phyloP scores from a whole-genome alignment of 805 yeast species.

The Schwanniomyces pseudopolymorphus region DNA sequence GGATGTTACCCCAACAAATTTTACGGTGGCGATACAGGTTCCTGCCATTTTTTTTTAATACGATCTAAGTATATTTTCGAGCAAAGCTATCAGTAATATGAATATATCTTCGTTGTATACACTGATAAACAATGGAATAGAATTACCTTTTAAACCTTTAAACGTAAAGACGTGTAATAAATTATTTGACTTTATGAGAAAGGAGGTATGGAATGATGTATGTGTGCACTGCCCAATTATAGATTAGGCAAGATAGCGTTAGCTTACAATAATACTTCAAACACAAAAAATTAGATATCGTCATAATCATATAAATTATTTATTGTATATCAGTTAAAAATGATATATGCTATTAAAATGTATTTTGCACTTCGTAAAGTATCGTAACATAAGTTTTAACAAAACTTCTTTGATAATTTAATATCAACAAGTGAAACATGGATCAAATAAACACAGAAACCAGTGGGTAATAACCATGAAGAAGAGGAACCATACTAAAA shows the following conservation, averaged over 20 bases:
- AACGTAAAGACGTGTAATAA: neutral
- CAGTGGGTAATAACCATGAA: neutral
- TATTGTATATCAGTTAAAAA: neutral
- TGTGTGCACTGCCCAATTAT: neutral
- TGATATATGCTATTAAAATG: neutral
- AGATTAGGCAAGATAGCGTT: neutral
- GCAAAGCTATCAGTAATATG: neutral
- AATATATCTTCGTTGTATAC: neutral
- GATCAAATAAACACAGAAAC: neutral
- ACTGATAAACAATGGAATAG: neutral
- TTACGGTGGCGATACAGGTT: slow-evolving; percentile 46
- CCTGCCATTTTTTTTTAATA: slow-evolving; percentile 16
- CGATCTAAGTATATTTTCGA: neutral
- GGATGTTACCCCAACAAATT: slow-evolving; percentile 63
- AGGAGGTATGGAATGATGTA: neutral
- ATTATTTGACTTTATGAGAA: neutral
- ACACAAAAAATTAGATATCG: neutral
- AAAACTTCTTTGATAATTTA: neutral
- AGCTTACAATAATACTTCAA: neutral
- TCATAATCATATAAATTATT: neutral
- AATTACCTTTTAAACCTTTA: neutral
- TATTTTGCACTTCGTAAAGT: neutral
- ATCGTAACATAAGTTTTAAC: neutral
- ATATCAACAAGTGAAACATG: too few relatives aligned
- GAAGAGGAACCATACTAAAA: neutral